Evolutionary conservation across 768 basidiomycete genomes (phyloP).

Genomic region (Suillus americanus): DNA sequence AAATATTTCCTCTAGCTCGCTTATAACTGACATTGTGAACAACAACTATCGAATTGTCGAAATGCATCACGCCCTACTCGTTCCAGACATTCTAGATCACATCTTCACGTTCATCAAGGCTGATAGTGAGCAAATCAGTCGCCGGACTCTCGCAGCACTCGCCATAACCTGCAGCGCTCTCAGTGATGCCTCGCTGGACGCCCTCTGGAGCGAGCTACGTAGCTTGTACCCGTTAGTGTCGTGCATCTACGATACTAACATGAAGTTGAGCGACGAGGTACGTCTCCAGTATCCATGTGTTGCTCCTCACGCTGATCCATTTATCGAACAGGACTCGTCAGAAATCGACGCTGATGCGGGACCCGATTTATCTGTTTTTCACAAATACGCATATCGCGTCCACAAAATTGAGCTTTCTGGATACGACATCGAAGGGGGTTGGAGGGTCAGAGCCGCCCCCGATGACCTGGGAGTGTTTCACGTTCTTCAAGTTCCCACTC

Average conservation of each 20-base stretch:
- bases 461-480: constrained; percentile 2
- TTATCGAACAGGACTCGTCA: not conserved
- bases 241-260: not conserved
- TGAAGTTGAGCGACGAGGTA: not conserved
- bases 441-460: not conserved
- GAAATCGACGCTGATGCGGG: not conserved
- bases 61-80: not conserved
- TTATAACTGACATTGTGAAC: not conserved
- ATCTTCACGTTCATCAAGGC: not conserved
- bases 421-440: not conserved
- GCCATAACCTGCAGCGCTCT: not conserved
- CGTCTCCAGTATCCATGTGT: not conserved
- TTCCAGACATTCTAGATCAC: not conserved
- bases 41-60: not conserved
- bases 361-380: not conserved
- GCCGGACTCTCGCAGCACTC: not conserved
- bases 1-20: no score
- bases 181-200: not conserved
- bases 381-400: not conserved
- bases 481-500: not conserved
- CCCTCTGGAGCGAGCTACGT: not conserved
- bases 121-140: not conserved
- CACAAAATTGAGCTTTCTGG: not conserved
- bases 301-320: not conserved
- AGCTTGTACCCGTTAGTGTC: not conserved